Percentiles rank a stretch among this genome's conserved stretches.
Conservation (phyloP, 345 rosid genomes). For the Boechera retrofracta region DNA sequence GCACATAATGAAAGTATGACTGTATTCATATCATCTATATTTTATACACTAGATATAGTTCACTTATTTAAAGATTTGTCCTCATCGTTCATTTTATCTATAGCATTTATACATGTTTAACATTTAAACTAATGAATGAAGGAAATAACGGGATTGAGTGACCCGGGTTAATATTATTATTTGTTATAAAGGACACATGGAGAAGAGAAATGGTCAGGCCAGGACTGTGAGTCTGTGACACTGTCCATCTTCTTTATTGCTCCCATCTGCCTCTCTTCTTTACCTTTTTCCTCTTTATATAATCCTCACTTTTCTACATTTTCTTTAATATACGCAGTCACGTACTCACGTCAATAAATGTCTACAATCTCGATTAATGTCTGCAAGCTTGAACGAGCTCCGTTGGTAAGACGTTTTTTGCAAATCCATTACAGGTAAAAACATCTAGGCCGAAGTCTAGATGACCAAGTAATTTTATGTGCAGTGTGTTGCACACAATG, state of each 20-base stretch:
- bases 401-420: not conserved
- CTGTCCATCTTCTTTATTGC: constrained; percentile 44
- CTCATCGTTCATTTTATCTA: not conserved
- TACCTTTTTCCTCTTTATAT: constrained; percentile 23
- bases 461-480: not conserved
- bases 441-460: not conserved
- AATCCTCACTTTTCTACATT: constrained; percentile 19
- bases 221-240: constrained; percentile 43
- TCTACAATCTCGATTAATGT: not conserved
- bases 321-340: constrained; percentile 5
- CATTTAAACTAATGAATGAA: constrained; percentile 9
- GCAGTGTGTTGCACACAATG: not conserved
- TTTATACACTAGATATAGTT: constrained; percentile 2
- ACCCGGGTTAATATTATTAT: not conserved
- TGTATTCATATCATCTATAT: constrained; percentile 5
- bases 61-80: not conserved
- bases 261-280: constrained; percentile 39
- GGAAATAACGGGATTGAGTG: constrained; percentile 6
- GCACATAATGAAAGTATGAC: not conserved
- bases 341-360: constrained; percentile 23
- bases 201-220: constrained; percentile 45
- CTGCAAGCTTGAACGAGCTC: not conserved
- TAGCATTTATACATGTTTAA: constrained; percentile 17
- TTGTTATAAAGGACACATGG: constrained; percentile 18
- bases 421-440: not conserved